Percentiles rank a stretch among this genome's conserved stretches.
Conservation (phyloP, 768 basidiomycete species). For the Fomitopsis pulvina region DNA sequence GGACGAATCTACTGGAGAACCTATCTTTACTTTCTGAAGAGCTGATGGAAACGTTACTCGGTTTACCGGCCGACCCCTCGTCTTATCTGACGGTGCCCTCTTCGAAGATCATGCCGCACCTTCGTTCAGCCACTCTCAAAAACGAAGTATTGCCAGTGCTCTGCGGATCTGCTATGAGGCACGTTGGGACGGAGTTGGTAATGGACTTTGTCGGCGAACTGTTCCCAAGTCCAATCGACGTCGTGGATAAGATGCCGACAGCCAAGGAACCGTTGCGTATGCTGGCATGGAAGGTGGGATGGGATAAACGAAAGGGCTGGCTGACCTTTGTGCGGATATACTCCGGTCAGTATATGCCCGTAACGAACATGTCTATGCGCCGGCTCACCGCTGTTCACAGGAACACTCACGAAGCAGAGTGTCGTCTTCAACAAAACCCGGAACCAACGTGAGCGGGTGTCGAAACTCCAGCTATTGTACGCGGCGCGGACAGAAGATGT, state of each 20-base stretch:
- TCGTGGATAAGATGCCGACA: constrained; percentile 32
- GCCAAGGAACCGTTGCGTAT: constrained; percentile 47
- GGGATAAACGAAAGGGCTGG: constrained; percentile 82
- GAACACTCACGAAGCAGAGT: constrained; percentile 60
- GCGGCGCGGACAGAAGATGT: constrained; percentile 74
- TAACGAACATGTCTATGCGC: not conserved
- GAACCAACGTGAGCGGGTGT: constrained; percentile 64
- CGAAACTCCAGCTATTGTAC: constrained; percentile 73
- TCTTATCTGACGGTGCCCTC: constrained; percentile 59
- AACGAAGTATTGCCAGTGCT: constrained; percentile 71
- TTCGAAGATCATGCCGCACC: constrained; percentile 47
- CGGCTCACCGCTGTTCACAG: constrained; percentile 32
- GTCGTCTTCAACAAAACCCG: constrained; percentile 58
- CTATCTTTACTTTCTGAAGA: constrained; percentile 76
- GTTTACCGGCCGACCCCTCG: constrained; percentile 46
- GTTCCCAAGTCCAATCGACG: constrained; percentile 71
- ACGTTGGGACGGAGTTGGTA: constrained; percentile 74
- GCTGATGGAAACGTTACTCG: constrained; percentile 68
- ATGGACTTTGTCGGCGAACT: constrained; percentile 81
- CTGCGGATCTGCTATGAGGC: constrained; percentile 76
- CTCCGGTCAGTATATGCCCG: constrained; percentile 48
- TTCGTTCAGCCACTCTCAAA: constrained; percentile 60
- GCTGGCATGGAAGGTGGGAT: constrained; percentile 84
- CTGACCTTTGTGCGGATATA: constrained; percentile 91
- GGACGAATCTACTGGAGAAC: constrained; percentile 67